These are phyloP conservation scores for Phaeolepiota aurea DNA, from an alignment of 768 basidiomycete species.

Conservation along the genomic window DNA sequence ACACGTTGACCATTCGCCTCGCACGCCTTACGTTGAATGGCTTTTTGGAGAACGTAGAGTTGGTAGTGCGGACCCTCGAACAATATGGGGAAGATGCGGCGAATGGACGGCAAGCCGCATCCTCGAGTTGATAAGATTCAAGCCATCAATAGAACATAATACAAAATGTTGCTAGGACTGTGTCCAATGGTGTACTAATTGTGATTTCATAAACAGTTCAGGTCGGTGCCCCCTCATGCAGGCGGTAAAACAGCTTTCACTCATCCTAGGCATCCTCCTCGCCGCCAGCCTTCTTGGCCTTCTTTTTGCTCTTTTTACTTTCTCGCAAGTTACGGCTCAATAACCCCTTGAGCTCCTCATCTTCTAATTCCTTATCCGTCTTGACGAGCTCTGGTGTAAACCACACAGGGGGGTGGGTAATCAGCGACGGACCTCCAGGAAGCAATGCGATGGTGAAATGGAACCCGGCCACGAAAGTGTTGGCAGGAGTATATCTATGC, in stretches of 20 bases:
- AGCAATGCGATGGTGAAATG: slow-evolving; percentile 95
- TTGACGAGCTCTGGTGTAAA: slow-evolving; percentile 89
- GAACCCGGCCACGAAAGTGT: slow-evolving; percentile 88
- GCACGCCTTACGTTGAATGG: slow-evolving; percentile 78
- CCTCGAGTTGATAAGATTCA: slow-evolving; percentile 5
- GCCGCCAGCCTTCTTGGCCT: slow-evolving; percentile 50
- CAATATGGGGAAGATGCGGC: slow-evolving; percentile 71
- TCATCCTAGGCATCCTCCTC: slow-evolving; percentile 22
- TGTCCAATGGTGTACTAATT: not conserved
- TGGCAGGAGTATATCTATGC: slow-evolving; percentile 66
- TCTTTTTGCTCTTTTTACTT: slow-evolving; percentile 90
- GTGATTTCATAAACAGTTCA: not conserved
- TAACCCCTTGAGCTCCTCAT: slow-evolving; percentile 76
- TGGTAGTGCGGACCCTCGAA: slow-evolving; percentile 74
- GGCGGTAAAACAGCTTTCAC: slow-evolving; percentile 9
- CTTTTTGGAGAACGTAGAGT: slow-evolving; percentile 84
- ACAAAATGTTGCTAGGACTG: too few relatives aligned
- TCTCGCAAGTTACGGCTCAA: slow-evolving; percentile 77
- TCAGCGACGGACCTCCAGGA: slow-evolving; percentile 78
- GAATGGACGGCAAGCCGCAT: slow-evolving; percentile 11
- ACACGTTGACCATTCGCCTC: slow-evolving; percentile 76
- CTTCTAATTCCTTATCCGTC: slow-evolving; percentile 83
- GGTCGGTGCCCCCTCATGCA: not conserved
- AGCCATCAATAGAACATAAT: not conserved
- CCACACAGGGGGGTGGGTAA: slow-evolving; percentile 87